Evolutionary conservation across 148 eudicot species (phyloP).

Genomic region (Dysphania ambrosioides): DNA sequence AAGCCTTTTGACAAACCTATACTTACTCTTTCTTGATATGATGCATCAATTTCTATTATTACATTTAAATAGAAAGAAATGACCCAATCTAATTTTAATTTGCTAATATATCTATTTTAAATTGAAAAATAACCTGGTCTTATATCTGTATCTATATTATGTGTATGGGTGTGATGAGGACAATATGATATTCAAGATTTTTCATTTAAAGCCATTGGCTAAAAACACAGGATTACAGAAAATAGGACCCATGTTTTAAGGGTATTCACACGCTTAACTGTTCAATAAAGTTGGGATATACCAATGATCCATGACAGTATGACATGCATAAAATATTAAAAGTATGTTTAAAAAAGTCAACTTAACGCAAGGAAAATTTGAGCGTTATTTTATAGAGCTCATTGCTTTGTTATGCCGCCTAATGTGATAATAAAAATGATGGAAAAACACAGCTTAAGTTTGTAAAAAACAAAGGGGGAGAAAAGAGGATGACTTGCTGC

Average conservation of each 20-base stretch:
- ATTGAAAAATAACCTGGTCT: too few relatives aligned
- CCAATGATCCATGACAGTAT: not conserved
- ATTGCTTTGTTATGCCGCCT: not conserved
- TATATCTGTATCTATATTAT: too few relatives aligned
- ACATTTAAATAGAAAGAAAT: too few relatives aligned
- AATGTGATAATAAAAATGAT: too few relatives aligned
- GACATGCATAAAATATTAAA: not conserved
- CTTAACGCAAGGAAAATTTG: not conserved
- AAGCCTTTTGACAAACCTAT: too few relatives aligned
- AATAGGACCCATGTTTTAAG: slow-evolving; percentile 23
- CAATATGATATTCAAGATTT: too few relatives aligned
- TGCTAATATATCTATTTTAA: too few relatives aligned
- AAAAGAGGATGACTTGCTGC: too few relatives aligned
- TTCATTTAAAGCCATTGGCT: not conserved
- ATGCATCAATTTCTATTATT: too few relatives aligned
- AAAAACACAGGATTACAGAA: not conserved
- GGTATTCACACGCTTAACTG: slow-evolving; percentile 16
- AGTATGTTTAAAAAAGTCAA: slow-evolving; percentile 9
- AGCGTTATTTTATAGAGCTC: not conserved
- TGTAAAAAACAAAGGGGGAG: slow-evolving; percentile 1
- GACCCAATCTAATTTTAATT: too few relatives aligned
- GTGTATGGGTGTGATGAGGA: too few relatives aligned
- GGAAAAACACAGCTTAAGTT: not conserved
- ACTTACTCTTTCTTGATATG: too few relatives aligned
- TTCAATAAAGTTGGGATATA: slow-evolving; percentile 18